These are phyloP conservation scores for Scutellaria baicalensis DNA, from an alignment of 257 asterid genomes.

Conservation along the genomic window DNA sequence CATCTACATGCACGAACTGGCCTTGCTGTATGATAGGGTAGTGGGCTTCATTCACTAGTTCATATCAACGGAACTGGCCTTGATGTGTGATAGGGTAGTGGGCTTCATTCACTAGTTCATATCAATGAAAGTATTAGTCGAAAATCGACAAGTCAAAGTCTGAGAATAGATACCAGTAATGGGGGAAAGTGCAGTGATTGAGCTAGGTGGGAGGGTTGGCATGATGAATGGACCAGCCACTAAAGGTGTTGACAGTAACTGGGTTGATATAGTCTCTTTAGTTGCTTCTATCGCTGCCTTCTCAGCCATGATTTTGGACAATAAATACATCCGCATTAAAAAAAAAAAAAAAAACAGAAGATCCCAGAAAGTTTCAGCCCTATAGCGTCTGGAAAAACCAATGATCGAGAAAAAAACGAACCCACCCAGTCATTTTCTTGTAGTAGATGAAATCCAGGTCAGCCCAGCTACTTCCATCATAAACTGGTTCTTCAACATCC, in stretches of 20 bases:
- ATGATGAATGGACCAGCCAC: slow-evolving; percentile 87
- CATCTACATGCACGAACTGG: slow-evolving; percentile 80
- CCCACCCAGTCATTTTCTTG: slow-evolving; percentile 97
- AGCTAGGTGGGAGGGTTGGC: slow-evolving; percentile 85
- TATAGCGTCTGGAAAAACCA: background rate
- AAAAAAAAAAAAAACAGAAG: background rate
- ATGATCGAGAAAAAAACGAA: slow-evolving; percentile 4
- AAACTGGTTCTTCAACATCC: slow-evolving; percentile 54
- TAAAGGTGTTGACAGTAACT: slow-evolving; percentile 64
- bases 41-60: slow-evolving; percentile 71
- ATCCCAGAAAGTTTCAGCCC: background rate
- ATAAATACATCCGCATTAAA: slow-evolving; percentile 71
- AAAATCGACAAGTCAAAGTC: background rate
- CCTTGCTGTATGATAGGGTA: slow-evolving; percentile 84
- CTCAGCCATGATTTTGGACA: slow-evolving; percentile 75
- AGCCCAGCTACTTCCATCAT: slow-evolving; percentile 68
- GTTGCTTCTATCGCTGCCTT: slow-evolving; percentile 61
- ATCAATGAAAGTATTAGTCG: background rate
- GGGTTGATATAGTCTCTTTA: slow-evolving; percentile 51
- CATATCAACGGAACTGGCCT: slow-evolving; percentile 63
- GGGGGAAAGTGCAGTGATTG: slow-evolving; percentile 75
- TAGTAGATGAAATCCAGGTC: slow-evolving; percentile 71
- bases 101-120: slow-evolving; percentile 53
- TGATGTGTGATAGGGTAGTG: slow-evolving; percentile 86
- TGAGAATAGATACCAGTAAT: slow-evolving; percentile 40